Base-by-base conservation (phyloP, 495 filamentous ascomycete genomes). In the Articulospora tetracladia region DNA sequence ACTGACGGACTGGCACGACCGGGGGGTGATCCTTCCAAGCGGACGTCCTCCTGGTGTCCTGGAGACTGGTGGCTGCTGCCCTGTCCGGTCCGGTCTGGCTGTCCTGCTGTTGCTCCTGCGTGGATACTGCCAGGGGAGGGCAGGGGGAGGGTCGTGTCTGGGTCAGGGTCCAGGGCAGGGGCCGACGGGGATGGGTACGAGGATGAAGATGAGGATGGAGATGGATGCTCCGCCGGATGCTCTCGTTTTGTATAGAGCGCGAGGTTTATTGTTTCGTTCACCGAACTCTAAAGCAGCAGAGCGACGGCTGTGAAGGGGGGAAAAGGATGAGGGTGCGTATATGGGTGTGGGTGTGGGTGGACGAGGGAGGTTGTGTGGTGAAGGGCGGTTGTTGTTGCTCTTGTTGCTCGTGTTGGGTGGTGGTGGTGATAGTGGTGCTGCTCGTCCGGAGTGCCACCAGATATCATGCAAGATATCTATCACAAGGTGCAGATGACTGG, bases 11-110 rank as follows among this genome's bases (percentile, higher is more conserved):
- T n/a, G n/a, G n/a, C n/a, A n/a, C n/a, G 44, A 48, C 44, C 15
- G n/a, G 44, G 44, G 20, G 47, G 4, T 50, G 47, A 50, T 50
- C 47, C 47, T 50, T 50, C 17, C 20, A 50, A 50, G 23, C n/a
- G 47, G 3, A 6, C 17, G 39, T 44, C 30, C 30, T 15, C 30
- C 15, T 34, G 30, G 15, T 34, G 15, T 15, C 30, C 30, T 34
- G 30, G 7, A 7, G 30, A 6, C 30, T 15, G 6, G 39, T n/a
- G 8, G n/a, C 39, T 17, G n/a, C 39, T 44, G 39, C 15, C 39
- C 39, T 44, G 39, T 44, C 30, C 30, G 4, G 30, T 32, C 30
- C 30, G 4, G 30, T 32, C 17, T 47, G 41, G 41, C 19, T n/a
- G 41, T 47, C 4, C 41, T 7, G 41, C 10, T 50, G 47, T 24